Percentiles rank a stretch among this genome's conserved stretches.
phyloP scores from a whole-genome alignment of 2,329 filamentous ascomycete species.

The Esteya vermicola region DNA sequence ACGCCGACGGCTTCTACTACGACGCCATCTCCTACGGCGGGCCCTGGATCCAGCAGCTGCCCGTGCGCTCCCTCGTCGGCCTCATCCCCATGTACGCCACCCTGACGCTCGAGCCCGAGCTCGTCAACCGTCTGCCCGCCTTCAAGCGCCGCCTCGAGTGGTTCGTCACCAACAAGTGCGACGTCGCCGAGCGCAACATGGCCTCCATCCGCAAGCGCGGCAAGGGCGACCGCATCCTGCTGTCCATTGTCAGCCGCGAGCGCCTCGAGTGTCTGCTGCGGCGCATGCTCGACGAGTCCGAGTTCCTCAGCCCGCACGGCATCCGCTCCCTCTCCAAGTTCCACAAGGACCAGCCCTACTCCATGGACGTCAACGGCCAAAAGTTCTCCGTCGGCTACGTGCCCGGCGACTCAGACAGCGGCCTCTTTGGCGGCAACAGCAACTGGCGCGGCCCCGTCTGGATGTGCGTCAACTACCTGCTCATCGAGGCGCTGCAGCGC shows the following conservation, averaged over 20 bases:
- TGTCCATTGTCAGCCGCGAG: slow-evolving; percentile 86
- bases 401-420: slow-evolving; percentile 90
- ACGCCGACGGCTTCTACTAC: slow-evolving; percentile 95
- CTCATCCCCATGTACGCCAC: slow-evolving; percentile 89
- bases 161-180: slow-evolving; percentile 80
- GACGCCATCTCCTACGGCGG: slow-evolving; percentile 95
- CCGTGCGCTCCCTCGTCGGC: slow-evolving; percentile 81
- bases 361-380: slow-evolving; percentile 92
- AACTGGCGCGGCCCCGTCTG: slow-evolving; percentile 96
- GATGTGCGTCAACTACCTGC: slow-evolving; percentile 89
- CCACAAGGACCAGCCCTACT: slow-evolving; percentile 79
- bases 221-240: slow-evolving; percentile 73
- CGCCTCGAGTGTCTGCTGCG: slow-evolving; percentile 78
- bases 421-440: slow-evolving; percentile 90
- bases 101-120: slow-evolving; percentile 80
- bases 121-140: slow-evolving; percentile 78
- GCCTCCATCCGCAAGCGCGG: slow-evolving; percentile 82
- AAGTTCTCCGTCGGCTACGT: slow-evolving; percentile 79
- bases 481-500: slow-evolving; percentile 85
- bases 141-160: slow-evolving; percentile 91
- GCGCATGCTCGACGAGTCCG: slow-evolving; percentile 85
- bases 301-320: slow-evolving; percentile 82
- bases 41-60: slow-evolving; percentile 84
- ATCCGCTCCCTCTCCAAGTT: slow-evolving; percentile 86
- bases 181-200: slow-evolving; percentile 86